Evolutionary conservation across 257 asterid species (phyloP), one percentile per base, ranked within the genome.

Genomic region (Solanum pimpinellifolium): DNA sequence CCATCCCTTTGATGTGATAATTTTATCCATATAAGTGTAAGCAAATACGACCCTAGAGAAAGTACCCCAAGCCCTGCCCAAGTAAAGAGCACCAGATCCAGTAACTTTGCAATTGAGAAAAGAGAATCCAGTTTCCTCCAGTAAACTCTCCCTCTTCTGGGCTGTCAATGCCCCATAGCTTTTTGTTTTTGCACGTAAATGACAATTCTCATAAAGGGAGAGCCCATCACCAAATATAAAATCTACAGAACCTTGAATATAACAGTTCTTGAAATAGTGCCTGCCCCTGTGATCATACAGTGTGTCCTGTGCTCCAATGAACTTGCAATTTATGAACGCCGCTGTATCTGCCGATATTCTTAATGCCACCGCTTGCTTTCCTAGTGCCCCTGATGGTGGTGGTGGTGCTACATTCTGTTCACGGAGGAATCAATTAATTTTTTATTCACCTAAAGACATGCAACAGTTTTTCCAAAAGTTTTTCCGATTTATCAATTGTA

Each of bases 61-160:
- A 29, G 92, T 90, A n/a, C 99, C 98, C 99, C 98, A 95, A 2
- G 98, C 98, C 90, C 99, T 93, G 70, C 99, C 99, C 86, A 96
- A 75, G 82, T 94, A 96, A 76, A 95, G 94, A 0, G 95, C 95
- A 5, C 99, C 98, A 12, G 98, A 94, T 6, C 98, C 98, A 8
- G 98, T 96, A 12, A 96, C 95, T 90, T 88, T 91, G 88, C 99
- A 95, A 21, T 96, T 92, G 12, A 95, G 93, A 33, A 96, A 95
- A 10, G 99, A 96, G 92, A 96, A 96, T 42, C 98, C 99, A 7
- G 98, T 94, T 88, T 94, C 96, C 87, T 95, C 98, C 2, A 95
- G 95, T 92, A 94, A 90, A 88, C 98, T 96, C 35, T 91, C 97
- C 84, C 98, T 93, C 89, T 94, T 95, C 88, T 95, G 99, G 35